Evolutionary conservation across 2,329 filamentous ascomycete genomes (phyloP).

Genomic region (Pseudogymnoascus sp.): DNA sequence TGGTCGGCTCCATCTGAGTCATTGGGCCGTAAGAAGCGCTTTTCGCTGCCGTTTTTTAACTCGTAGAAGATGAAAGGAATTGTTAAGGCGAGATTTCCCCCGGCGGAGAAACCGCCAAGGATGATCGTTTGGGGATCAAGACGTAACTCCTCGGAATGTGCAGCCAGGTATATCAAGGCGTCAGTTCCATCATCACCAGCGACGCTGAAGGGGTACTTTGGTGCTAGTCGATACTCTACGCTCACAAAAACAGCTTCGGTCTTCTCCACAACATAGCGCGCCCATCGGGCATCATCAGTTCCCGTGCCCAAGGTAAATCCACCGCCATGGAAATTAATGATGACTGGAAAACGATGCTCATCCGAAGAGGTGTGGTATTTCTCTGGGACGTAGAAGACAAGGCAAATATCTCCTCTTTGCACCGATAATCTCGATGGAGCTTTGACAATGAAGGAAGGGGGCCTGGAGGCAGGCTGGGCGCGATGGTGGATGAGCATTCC

Average conservation of each 20-base stretch:
- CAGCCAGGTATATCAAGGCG: conserved; percentile 54
- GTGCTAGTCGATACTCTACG: conserved; percentile 63
- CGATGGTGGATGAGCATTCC: conserved; percentile 32
- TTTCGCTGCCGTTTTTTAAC: conserved; percentile 34
- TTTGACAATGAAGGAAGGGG: conserved; percentile 29
- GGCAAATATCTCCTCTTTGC: conserved; percentile 30
- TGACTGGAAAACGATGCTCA: conserved; percentile 39
- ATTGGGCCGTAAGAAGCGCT: conserved; percentile 28
- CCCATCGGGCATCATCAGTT: conserved; percentile 59
- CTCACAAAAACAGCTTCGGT: conserved; percentile 54
- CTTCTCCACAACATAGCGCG: conserved; percentile 44
- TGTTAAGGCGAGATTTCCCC: conserved; percentile 45
- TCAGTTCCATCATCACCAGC: conserved; percentile 61
- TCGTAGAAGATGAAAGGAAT: conserved; percentile 43
- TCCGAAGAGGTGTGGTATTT: conserved; percentile 31
- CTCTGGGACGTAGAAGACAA: conserved; percentile 40
- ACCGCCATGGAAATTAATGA: conserved; percentile 63
- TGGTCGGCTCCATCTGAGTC: neutral
- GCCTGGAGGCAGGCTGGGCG: conserved; percentile 27
- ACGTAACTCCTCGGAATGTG: conserved; percentile 49
- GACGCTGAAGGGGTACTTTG: conserved; percentile 57
- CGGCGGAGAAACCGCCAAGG: conserved; percentile 53
- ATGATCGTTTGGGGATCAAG: conserved; percentile 52
- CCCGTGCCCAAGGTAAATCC: conserved; percentile 59
- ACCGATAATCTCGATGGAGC: conserved; percentile 28